A percentile compares a stretch with the other conserved stretches of the same genome.
Evolutionary conservation across 805 yeast genomes (phyloP).

Genomic region (Wickerhamiella lipophila): DNA sequence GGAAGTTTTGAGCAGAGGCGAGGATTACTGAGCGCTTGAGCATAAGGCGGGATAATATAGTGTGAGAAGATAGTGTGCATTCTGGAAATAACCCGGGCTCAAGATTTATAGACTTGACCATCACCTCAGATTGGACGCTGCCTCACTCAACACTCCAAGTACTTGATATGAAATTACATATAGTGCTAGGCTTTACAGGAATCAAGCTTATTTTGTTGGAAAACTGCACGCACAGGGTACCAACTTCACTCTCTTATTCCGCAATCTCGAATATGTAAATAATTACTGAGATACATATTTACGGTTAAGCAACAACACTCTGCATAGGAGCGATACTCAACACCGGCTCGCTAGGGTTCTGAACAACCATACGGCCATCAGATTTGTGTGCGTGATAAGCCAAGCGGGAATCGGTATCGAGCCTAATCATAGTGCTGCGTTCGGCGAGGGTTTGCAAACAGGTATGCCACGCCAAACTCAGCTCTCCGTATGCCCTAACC

Average conservation of each 20-base stretch:
- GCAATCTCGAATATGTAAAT: background rate
- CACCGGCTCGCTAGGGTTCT: conserved; percentile 4
- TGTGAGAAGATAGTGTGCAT: too few relatives aligned
- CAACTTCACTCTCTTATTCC: too few relatives aligned
- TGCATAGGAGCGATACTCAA: conserved; percentile 2
- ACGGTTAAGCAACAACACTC: background rate
- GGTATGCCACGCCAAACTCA: conserved; percentile 42
- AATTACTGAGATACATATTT: background rate
- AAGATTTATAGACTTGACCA: too few relatives aligned
- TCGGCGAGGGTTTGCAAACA: conserved; percentile 14
- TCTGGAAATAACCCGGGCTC: too few relatives aligned
- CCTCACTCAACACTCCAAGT: too few relatives aligned
- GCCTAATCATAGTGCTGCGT: conserved; percentile 1
- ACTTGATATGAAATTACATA: too few relatives aligned
- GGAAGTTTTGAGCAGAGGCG: conserved; percentile 92
- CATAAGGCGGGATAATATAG: too few relatives aligned
- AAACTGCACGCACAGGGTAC: too few relatives aligned
- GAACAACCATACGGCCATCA: conserved; percentile 16
- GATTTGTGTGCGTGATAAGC: conserved; percentile 18
- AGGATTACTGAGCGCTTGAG: conserved; percentile 48
- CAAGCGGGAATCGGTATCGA: conserved; percentile 16
- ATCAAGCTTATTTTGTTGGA: too few relatives aligned
- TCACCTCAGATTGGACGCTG: too few relatives aligned
- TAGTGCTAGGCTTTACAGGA: too few relatives aligned
- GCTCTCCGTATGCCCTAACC: conserved; percentile 46